Evolutionary conservation across 208 protist species (phyloP).

Genomic region (Acanthamoeba pearcei): DNA sequence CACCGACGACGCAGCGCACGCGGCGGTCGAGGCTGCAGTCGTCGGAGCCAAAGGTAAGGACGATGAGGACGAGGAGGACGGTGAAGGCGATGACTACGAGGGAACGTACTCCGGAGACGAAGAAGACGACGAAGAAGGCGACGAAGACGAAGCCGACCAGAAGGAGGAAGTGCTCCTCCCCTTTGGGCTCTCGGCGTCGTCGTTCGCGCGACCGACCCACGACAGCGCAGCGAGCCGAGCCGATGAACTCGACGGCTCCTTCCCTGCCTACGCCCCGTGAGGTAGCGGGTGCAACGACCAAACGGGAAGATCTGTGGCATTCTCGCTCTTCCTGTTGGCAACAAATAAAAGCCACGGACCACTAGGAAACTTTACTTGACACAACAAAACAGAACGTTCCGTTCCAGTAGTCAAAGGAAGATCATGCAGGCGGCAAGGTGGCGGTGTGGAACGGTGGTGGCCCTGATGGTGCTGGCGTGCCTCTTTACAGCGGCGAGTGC

Average conservation of each 20-base stretch:
- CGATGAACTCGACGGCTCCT: background rate
- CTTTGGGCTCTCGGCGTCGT: constrained; percentile 20
- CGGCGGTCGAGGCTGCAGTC: background rate
- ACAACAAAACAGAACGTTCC: too few species aligned
- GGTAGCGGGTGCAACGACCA: background rate
- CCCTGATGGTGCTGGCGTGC: too few species aligned
- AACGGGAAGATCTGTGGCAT: too few species aligned
- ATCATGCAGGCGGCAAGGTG: too few species aligned
- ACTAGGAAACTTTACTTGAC: too few species aligned
- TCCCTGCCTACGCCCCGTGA: constrained; percentile 15
- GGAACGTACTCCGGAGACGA: background rate
- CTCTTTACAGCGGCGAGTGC: too few species aligned
- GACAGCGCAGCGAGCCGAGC: too few species aligned
- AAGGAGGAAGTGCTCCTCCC: constrained; percentile 48
- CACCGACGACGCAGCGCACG: background rate
- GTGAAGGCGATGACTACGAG: background rate
- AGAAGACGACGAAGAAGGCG: background rate
- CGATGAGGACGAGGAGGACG: background rate
- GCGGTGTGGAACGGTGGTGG: too few species aligned
- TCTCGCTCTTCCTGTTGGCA: too few species aligned
- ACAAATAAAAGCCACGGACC: background rate
- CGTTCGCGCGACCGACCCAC: background rate
- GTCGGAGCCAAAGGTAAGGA: background rate
- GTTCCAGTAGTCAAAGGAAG: too few species aligned
- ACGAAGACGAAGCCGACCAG: background rate